Conservation (phyloP, 2,329 filamentous ascomycete species). For the Atkinsonella texensis region DNA sequence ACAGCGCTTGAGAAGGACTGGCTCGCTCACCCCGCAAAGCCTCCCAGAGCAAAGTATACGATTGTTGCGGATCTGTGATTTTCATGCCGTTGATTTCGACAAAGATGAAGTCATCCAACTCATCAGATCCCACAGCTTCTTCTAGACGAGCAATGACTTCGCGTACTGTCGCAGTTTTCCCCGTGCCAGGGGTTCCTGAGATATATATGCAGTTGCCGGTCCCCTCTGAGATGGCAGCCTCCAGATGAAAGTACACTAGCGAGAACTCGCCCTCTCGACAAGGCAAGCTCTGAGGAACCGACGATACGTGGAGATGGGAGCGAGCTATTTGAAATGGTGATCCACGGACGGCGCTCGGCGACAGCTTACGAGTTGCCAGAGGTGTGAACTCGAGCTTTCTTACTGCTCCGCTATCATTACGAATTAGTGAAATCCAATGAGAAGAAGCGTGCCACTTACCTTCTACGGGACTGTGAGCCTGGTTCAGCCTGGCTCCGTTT, state of each 20-base stretch:
- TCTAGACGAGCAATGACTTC: constrained; percentile 88
- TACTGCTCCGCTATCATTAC: constrained; percentile 24
- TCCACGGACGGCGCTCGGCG: constrained; percentile 59
- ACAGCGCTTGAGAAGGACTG: constrained; percentile 80
- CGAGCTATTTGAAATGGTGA: constrained; percentile 90
- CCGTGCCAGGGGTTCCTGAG: constrained; percentile 93
- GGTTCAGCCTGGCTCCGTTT: constrained; percentile 18
- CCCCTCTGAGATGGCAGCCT: constrained; percentile 86
- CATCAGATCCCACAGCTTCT: constrained; percentile 74
- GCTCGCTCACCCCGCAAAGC: constrained; percentile 88
- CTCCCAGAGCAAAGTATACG: constrained; percentile 92
- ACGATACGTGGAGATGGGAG: constrained; percentile 81
- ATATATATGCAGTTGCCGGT: constrained; percentile 97
- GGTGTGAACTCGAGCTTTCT: constrained; percentile 93
- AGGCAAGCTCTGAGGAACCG: constrained; percentile 77
- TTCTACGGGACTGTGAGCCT: constrained; percentile 20
- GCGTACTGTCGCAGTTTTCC: constrained; percentile 93
- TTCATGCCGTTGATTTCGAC: constrained; percentile 99
- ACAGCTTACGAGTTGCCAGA: constrained; percentile 75
- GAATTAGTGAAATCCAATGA: constrained; percentile 30
- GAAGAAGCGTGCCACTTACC: constrained; percentile 9
- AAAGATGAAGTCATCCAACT: constrained; percentile 96
- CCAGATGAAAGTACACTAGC: constrained; percentile 84
- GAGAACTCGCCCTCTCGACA: constrained; percentile 89
- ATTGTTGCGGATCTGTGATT: constrained; percentile 93